A percentile compares a stretch with the other conserved stretches of the same genome.
Evolutionary conservation across 768 basidiomycete genomes (phyloP).

Genomic region (Tephrocybe rancida): DNA sequence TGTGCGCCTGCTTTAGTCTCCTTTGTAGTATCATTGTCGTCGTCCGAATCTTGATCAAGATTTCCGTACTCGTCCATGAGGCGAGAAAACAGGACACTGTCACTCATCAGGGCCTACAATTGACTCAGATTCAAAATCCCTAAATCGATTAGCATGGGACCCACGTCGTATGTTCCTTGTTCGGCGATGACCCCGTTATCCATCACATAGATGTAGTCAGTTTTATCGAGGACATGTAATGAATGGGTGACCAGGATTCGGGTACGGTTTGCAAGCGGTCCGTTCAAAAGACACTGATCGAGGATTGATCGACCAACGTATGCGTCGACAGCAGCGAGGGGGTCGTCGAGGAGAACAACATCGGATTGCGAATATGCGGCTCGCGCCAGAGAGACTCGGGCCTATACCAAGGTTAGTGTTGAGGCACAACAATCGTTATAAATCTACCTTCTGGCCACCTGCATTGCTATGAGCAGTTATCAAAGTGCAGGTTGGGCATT

Average conservation of each 20-base stretch:
- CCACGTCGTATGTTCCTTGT: slow-evolving; percentile 60
- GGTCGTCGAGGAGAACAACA: slow-evolving; percentile 80
- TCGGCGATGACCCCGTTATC: slow-evolving; percentile 60
- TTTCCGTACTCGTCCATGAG: slow-evolving; percentile 61
- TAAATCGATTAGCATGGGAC: slow-evolving; percentile 7
- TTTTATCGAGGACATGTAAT: slow-evolving; percentile 55
- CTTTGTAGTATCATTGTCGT: slow-evolving; percentile 23
- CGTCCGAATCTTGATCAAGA: slow-evolving; percentile 31
- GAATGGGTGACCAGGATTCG: slow-evolving; percentile 65
- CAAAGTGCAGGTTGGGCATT: neutral
- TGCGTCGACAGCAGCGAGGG: slow-evolving; percentile 78
- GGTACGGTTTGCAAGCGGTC: slow-evolving; percentile 55
- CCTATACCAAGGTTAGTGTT: slow-evolving; percentile 31
- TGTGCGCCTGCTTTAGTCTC: neutral
- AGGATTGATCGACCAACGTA: slow-evolving; percentile 71
- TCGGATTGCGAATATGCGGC: slow-evolving; percentile 76
- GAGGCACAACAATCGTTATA: neutral
- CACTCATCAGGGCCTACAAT: slow-evolving; percentile 43
- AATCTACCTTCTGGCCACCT: slow-evolving; percentile 41
- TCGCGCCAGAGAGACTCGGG: slow-evolving; percentile 77
- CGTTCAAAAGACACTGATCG: slow-evolving; percentile 57
- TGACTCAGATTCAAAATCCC: neutral
- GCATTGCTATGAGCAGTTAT: neutral
- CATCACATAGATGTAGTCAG: slow-evolving; percentile 67
- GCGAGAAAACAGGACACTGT: slow-evolving; percentile 45